These are phyloP conservation scores for Colletotrichum sp. DNA, from an alignment of 2,329 filamentous ascomycete species.

Conservation along the genomic window DNA sequence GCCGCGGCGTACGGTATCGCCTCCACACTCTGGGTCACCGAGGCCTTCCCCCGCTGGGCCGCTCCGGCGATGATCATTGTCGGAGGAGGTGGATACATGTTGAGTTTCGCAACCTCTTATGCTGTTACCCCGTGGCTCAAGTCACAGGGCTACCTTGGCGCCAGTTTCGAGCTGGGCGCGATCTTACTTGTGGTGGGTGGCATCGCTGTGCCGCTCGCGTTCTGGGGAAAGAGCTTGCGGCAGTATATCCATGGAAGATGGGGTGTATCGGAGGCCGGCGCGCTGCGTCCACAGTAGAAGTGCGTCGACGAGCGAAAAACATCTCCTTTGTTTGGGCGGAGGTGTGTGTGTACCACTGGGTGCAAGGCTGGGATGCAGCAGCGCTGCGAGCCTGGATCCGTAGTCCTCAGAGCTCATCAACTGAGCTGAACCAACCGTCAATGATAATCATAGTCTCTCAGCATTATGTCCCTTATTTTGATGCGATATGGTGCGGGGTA, in stretches of 20 bases:
- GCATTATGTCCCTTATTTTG: no score
- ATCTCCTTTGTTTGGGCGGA: not conserved
- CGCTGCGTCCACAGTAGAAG: slow-evolving; percentile 26
- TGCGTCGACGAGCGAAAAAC: not conserved
- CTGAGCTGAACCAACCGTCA: not conserved
- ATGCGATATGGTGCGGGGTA: not conserved
- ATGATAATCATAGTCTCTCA: not conserved
- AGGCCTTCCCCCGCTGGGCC: slow-evolving; percentile 30
- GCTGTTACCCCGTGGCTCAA: slow-evolving; percentile 7
- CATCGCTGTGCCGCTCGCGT: slow-evolving; percentile 27
- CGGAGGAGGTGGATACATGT: slow-evolving; percentile 16
- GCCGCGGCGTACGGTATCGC: slow-evolving; percentile 24
- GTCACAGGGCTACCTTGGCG: slow-evolving; percentile 13
- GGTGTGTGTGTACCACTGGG: not conserved
- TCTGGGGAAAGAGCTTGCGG: slow-evolving; percentile 29
- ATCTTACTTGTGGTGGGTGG: slow-evolving; percentile 25
- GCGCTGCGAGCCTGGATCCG: not conserved
- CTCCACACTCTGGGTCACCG: slow-evolving; percentile 29
- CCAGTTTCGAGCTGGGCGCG: slow-evolving; percentile 22
- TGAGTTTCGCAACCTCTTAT: slow-evolving; percentile 11
- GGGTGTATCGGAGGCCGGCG: slow-evolving; percentile 26
- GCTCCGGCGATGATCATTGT: slow-evolving; percentile 23
- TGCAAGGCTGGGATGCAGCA: not conserved
- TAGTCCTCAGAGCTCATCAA: not conserved
- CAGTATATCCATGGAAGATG: slow-evolving; percentile 29